Percentiles rank a stretch among this genome's conserved stretches.
Evolutionary conservation across 1,284 basidiomycete species (phyloP).

Genomic region (Moniliophthora roreri): DNA sequence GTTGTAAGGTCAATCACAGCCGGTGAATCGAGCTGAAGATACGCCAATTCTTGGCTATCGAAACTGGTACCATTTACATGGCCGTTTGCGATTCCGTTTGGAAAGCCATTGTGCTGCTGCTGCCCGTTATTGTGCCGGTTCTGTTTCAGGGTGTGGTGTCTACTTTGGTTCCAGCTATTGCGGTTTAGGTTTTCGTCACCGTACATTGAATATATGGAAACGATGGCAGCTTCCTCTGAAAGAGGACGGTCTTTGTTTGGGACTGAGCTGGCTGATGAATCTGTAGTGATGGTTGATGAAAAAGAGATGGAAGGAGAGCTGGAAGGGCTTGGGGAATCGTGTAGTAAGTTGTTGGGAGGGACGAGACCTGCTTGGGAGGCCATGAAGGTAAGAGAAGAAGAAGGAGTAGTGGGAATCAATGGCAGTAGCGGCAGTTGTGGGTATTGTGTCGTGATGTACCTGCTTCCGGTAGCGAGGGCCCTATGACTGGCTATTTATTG

Average conservation of each 20-base stretch:
- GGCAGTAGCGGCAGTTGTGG: too few species aligned
- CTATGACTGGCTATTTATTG: too few species aligned
- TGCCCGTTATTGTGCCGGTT: constrained; percentile 26
- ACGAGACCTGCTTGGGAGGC: constrained; percentile 8
- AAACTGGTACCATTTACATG: background rate
- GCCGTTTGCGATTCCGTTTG: constrained; percentile 6
- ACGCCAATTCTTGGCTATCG: constrained; percentile 10
- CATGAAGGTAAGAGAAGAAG: background rate
- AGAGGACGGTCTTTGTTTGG: constrained; percentile 30
- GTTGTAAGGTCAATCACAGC: constrained; percentile 14
- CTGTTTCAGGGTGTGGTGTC: constrained; percentile 30
- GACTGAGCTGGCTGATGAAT: constrained; percentile 3
- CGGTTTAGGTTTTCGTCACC: constrained; percentile 44
- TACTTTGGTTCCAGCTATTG: constrained; percentile 41
- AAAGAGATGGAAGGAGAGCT: constrained; percentile 14
- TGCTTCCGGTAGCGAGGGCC: too few species aligned
- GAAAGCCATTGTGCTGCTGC: constrained; percentile 28
- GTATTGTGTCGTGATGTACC: too few species aligned
- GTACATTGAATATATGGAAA: constrained; percentile 83
- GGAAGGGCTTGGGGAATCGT: constrained; percentile 6
- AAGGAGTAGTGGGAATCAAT: too few species aligned
- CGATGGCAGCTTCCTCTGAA: constrained; percentile 57
- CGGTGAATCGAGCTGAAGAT: constrained; percentile 7
- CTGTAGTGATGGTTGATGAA: constrained; percentile 12
- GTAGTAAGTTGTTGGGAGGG: constrained; percentile 11